Conservation (phyloP, 148 eudicot species). For the Silene latifolia region DNA sequence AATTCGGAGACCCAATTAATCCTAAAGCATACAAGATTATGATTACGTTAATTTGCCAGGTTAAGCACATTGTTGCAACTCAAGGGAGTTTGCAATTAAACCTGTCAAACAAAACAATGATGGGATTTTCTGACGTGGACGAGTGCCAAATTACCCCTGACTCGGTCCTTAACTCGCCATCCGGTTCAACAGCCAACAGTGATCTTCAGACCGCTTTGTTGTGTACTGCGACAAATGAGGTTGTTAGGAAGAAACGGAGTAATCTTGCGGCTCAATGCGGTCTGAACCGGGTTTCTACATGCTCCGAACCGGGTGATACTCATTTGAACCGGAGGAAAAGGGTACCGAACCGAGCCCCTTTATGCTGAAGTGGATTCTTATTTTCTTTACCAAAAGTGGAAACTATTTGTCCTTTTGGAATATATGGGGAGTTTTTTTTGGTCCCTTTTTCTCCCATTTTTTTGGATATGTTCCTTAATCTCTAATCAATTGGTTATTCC, state of each 20-base stretch:
- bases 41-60: slow-evolving; percentile 16
- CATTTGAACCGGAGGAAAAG: slow-evolving; percentile 36
- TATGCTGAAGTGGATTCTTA: slow-evolving; percentile 21
- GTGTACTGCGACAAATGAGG: slow-evolving; percentile 32
- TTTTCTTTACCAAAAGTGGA: not conserved
- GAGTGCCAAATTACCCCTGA: slow-evolving; percentile 34
- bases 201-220: slow-evolving; percentile 24
- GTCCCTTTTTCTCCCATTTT: slow-evolving; percentile 7
- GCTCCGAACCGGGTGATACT: slow-evolving; percentile 11
- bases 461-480: slow-evolving; percentile 6
- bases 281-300: not conserved
- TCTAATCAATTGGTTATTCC: not conserved
- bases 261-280: slow-evolving; percentile 11
- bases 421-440: slow-evolving; percentile 6
- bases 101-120: slow-evolving; percentile 17
- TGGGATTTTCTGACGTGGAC: slow-evolving; percentile 26
- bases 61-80: slow-evolving; percentile 23
- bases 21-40: not conserved
- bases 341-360: slow-evolving; percentile 39
- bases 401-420: slow-evolving; percentile 8
- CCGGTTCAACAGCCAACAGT: slow-evolving; percentile 33
- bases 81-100: slow-evolving; percentile 18
- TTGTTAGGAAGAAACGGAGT: slow-evolving; percentile 43
- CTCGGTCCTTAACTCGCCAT: slow-evolving; percentile 37
- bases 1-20: too few species aligned